phyloP scores from a whole-genome alignment of 192 early-diverging fungal species.

The Backusella tuberculispora region DNA sequence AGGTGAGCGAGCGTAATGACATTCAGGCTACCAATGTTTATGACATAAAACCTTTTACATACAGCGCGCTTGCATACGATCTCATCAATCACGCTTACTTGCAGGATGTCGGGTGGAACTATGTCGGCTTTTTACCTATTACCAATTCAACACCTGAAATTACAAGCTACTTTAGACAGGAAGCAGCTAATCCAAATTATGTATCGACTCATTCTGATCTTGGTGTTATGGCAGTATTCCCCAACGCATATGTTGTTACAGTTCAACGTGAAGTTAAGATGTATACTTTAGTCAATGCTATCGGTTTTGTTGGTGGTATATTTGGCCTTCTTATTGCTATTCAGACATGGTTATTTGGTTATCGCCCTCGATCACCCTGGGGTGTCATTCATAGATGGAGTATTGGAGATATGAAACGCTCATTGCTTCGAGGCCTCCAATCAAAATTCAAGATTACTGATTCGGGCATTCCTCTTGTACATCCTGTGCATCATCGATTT shows the following conservation, averaged over 20 bases:
- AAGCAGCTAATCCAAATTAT: conserved; percentile 38
- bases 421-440: conserved; percentile 38
- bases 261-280: conserved; percentile 38
- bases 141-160: conserved; percentile 34
- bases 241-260: conserved; percentile 13
- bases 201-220: conserved; percentile 31
- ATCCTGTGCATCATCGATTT: conserved; percentile 42
- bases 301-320: conserved; percentile 42
- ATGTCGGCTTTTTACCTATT: conserved; percentile 41
- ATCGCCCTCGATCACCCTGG: conserved; percentile 40
- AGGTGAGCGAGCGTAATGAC: conserved; percentile 39
- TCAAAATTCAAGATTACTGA: conserved; percentile 40
- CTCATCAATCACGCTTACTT: conserved; percentile 33
- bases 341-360: conserved; percentile 40
- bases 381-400: conserved; percentile 43
- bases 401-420: conserved; percentile 37
- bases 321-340: conserved; percentile 36
- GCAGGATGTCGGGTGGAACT: conserved; percentile 40
- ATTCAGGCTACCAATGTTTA: conserved; percentile 35
- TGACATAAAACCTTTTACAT: conserved; percentile 34
- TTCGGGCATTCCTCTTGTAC: conserved; percentile 42
- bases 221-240: conserved; percentile 27
- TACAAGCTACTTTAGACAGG: conserved; percentile 31
- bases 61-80: conserved; percentile 32
- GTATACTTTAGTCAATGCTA: conserved; percentile 39